Evolutionary conservation across 2,329 filamentous ascomycete species (phyloP).

Genomic region (Diaporthe velutina): DNA sequence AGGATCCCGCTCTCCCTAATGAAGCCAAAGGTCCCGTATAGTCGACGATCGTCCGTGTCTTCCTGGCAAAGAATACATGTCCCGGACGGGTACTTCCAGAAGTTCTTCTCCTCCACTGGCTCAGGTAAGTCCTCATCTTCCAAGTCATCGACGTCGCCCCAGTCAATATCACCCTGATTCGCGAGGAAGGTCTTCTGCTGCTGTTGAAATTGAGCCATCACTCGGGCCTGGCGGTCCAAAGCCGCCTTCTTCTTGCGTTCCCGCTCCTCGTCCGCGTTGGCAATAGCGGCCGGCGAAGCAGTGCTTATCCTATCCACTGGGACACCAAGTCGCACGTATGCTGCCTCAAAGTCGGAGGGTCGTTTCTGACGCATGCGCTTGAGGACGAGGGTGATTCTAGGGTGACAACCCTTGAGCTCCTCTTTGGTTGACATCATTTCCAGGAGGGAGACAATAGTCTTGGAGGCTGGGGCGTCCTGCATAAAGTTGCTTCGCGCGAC

Average conservation of each 20-base stretch:
- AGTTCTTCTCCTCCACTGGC: constrained; percentile 75
- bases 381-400: constrained; percentile 87
- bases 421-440: constrained; percentile 74
- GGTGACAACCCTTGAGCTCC: constrained; percentile 84
- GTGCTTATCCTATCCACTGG: constrained; percentile 85
- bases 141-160: constrained; percentile 85
- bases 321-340: constrained; percentile 74
- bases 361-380: constrained; percentile 88
- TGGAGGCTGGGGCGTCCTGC: constrained; percentile 66
- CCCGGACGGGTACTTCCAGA: constrained; percentile 91
- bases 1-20: constrained; percentile 88
- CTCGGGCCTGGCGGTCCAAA: constrained; percentile 87
- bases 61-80: constrained; percentile 98
- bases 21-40: constrained; percentile 95
- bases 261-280: constrained; percentile 77
- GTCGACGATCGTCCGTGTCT: constrained; percentile 87
- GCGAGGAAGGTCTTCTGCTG: constrained; percentile 96
- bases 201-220: constrained; percentile 98
- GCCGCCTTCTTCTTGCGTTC: constrained; percentile 93
- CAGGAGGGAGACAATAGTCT: constrained; percentile 75
- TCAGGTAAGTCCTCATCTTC: constrained; percentile 75
- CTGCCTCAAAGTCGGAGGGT: constrained; percentile 78
- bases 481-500: constrained; percentile 73
- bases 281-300: constrained; percentile 79
- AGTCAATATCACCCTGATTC: constrained; percentile 88